Conservation (phyloP, 129 eudicot species). For the Flaveria sonorensis region DNA sequence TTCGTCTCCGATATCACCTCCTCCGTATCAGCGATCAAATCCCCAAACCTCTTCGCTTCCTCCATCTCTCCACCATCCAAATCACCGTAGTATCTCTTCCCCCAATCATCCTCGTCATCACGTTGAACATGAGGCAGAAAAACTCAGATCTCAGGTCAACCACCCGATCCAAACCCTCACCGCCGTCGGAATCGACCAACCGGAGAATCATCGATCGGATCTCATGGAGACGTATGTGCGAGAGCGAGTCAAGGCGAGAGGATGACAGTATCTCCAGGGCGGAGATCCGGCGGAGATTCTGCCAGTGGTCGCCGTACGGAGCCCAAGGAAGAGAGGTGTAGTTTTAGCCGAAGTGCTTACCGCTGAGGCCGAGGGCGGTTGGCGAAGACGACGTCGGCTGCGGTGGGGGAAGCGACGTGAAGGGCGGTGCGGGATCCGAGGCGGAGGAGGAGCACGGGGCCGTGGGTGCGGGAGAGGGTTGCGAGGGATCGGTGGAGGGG, state of each 20-base stretch:
- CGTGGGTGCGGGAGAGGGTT: conserved; percentile 29
- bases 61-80: conserved; percentile 26
- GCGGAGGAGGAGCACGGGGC: conserved; percentile 44
- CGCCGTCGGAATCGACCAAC: background rate
- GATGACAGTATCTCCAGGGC: conserved; percentile 49
- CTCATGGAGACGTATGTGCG: conserved; percentile 40
- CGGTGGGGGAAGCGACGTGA: conserved; percentile 51
- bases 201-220: conserved; percentile 16
- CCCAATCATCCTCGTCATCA: conserved; percentile 48
- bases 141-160: conserved; percentile 39
- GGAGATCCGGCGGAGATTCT: conserved; percentile 46
- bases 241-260: conserved; percentile 39
- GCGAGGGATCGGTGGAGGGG: conserved; percentile 41
- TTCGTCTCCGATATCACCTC: conserved; percentile 17
- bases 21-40: conserved; percentile 13
- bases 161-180: background rate
- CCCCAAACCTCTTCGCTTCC: conserved; percentile 32
- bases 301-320: conserved; percentile 59
- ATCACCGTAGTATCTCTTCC: conserved; percentile 20
- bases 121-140: conserved; percentile 24
- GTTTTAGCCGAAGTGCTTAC: conserved; percentile 43
- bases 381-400: conserved; percentile 49
- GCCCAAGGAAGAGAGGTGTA: conserved; percentile 44
- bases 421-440: conserved; percentile 43
- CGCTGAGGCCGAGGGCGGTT: conserved; percentile 51